Evolutionary conservation across 2,329 filamentous ascomycete genomes (phyloP), one percentile per base, ranked within the genome.

Genomic region (Pseudocercospora fuligena): DNA sequence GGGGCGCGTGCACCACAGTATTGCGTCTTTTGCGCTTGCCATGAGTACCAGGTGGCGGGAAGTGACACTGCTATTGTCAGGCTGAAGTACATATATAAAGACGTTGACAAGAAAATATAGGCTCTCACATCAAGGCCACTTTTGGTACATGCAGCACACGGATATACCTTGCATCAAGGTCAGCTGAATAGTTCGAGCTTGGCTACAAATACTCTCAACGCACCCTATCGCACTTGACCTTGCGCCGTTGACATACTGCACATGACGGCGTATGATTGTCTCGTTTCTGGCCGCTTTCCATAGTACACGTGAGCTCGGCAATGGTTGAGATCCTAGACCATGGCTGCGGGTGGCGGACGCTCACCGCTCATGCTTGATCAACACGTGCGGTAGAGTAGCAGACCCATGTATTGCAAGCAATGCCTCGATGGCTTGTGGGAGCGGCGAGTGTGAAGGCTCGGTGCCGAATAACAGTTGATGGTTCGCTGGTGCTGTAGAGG

Each of bases 191-290:
- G 12, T 7, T 56, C 51, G 51, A 27, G 27, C 27, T 25, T 56
- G 27, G 51, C 51, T 56, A 56, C 27, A 43, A 5, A 14, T 36
- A 14, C 33, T 12, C 14, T 5, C 16, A 58, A 58, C 56, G 8
- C 61, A 56, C 65, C 60, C 73, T 65, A 68, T 72, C 67, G 53
- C 73, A 75, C 53, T 74, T 74, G 47, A 75, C 69, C 66, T 71
- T 72, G n/a, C 69, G 58, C 43, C 67, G 63, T 62, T 70, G 69
- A 54, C 73, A 75, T 8, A 74, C 70, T 5, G 71, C 69, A 60
- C 73, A 75, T 25, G 67, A 70, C 3, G 73, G 73, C 23, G 71
- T 74, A 61, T 71, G 69, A 53, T 74, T 74, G 51, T 74, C 73
- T 64, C 73, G 56, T 58, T 58, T 58, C 56, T 58, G 56, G n/a